These are phyloP conservation scores for Stephania japonica DNA, from an alignment of 164 flowering plant species.

Conservation along the genomic window DNA sequence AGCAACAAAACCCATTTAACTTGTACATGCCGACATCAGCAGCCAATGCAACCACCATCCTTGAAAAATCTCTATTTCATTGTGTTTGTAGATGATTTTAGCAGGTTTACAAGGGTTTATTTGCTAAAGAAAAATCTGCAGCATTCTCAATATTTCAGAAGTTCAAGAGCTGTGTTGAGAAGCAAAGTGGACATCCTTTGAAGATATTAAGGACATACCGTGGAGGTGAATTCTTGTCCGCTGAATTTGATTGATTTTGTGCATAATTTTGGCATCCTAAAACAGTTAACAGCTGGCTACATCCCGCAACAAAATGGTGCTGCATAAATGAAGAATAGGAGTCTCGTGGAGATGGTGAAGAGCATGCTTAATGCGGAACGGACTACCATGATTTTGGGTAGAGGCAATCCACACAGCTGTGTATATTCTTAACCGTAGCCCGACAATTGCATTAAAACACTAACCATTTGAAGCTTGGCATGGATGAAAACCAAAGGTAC, in stretches of 20 bases:
- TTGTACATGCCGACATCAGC: neutral
- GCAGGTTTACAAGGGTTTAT: neutral
- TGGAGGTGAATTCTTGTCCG: conserved; percentile 3
- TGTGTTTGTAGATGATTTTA: conserved; percentile 1
- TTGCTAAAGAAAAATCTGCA: conserved; percentile 4
- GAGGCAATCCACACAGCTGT: neutral
- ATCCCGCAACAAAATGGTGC: conserved; percentile 3
- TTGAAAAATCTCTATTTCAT: neutral
- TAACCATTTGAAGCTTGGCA: conserved; percentile 4
- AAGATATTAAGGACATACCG: neutral
- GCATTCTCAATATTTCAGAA: neutral
- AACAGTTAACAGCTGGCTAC: neutral
- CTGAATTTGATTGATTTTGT: conserved; percentile 1
- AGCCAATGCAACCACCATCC: no score
- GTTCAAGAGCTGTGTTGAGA: neutral
- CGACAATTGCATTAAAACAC: neutral
- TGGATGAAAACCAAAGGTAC: conserved; percentile 5
- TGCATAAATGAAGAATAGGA: neutral
- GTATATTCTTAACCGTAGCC: neutral
- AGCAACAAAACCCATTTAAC: conserved; percentile 1
- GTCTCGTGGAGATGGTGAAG: neutral
- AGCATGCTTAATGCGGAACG: conserved; percentile 16
- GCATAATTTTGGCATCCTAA: neutral
- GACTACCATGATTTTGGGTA: no score
- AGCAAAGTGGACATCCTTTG: neutral